These are phyloP conservation scores for Gremmenia infestans DNA, from an alignment of 2,329 filamentous ascomycete species.

Conservation along the genomic window DNA sequence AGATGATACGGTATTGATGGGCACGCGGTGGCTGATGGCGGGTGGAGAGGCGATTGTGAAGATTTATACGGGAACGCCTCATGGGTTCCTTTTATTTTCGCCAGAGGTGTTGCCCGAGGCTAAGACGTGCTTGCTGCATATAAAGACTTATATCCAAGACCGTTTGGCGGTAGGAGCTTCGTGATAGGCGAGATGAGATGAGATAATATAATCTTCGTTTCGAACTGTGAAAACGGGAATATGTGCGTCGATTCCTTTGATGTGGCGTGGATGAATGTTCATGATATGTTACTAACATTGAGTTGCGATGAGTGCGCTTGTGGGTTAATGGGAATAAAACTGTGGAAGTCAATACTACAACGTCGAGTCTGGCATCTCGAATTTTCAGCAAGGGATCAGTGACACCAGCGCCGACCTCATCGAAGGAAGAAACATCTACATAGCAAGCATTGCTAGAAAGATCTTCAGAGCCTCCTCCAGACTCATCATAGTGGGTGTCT, in stretches of 20 bases:
- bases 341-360: no score
- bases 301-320: no score
- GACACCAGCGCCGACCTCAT: no score
- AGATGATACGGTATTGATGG: constrained; percentile 50
- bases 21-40: constrained; percentile 47
- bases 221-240: neutral
- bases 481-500: neutral
- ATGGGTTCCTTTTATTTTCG: constrained; percentile 41
- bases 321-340: no score
- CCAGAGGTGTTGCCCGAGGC: constrained; percentile 15
- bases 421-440: no score
- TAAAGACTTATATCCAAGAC: constrained; percentile 11
- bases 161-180: constrained; percentile 1
- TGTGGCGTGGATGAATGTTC: no score
- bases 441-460: no score
- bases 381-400: no score
- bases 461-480: neutral
- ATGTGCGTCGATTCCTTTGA: neutral
- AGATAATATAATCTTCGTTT: neutral
- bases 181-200: neutral
- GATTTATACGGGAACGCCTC: constrained; percentile 48
- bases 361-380: no score
- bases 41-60: constrained; percentile 47
- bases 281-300: no score
- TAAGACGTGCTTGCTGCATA: constrained; percentile 15